These are phyloP conservation scores for Paramecium pentaurelia DNA, from an alignment of 73 alveolate species.

Conservation along the genomic window DNA sequence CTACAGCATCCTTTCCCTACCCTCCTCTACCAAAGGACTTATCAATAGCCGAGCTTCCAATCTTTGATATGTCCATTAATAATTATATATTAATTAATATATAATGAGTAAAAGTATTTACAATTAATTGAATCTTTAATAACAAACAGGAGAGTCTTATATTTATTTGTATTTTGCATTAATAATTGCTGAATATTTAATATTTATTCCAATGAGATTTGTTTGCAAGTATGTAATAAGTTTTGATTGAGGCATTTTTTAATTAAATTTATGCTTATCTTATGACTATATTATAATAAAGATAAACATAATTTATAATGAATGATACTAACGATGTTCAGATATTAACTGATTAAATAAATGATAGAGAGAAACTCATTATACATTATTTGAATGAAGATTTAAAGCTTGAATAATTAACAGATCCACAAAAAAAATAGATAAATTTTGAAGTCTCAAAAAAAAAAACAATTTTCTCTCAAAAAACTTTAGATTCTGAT, in stretches of 20 bases:
- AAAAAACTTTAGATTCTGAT: conserved; percentile 22
- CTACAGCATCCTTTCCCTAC: not conserved
- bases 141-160: not conserved
- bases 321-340: not conserved
- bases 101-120: not conserved
- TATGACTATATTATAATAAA: not conserved
- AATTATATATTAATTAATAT: not conserved
- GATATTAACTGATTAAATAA: not conserved
- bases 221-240: not conserved
- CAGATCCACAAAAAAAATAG: conserved; percentile 20
- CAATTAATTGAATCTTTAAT: not conserved
- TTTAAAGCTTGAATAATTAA: not conserved
- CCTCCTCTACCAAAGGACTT: conserved; percentile 49
- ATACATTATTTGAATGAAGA: not conserved
- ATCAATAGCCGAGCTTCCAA: conserved; percentile 5
- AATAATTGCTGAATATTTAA: too few relatives aligned
- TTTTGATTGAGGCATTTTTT: not conserved
- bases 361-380: not conserved
- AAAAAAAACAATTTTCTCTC: not conserved
- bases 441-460: not conserved
- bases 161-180: not conserved
- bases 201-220: not conserved
- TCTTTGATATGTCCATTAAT: conserved; percentile 18
- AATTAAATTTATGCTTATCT: not conserved
- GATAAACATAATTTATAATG: not conserved